Base-by-base conservation (phyloP, 1,284 basidiomycete species). In the Trichosporon sp. region DNA sequence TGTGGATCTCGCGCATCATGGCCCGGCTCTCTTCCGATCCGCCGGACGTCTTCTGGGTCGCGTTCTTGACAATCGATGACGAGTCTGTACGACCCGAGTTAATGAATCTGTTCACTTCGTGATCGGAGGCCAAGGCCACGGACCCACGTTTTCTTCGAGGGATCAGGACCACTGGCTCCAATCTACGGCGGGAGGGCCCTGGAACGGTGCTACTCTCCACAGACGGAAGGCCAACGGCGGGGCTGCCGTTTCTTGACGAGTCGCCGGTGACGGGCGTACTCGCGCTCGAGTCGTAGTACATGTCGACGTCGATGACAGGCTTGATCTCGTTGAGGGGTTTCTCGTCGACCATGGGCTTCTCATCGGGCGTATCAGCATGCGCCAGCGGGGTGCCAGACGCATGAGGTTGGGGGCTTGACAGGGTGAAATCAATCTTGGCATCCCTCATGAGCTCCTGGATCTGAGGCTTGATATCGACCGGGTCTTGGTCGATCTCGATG, bases 1-100 rank as follows among this genome's bases (percentile, higher is more conserved):
- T 27, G 25, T 18, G 18, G 31, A 69, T 64, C 13, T 44, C 42
- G 32, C 62, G 42, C 53, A 66, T 62, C 56, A 60, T 60, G 6
- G 29, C 29, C 8, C 29, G 4, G 27, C 18, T 60, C 25, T n/a
- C 27, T 29, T 64, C 32, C n/a, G 65, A 18, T 0, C 34, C 35
- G 27, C 21, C 23, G 8, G 47, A 23, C 11, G n/a, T 38, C 47
- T 64, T 60, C 12, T 35, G 23, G 18, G 25, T 38, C 7, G 18
- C 32, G 27, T 32, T 64, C 38, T 44, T 58, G 35, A 51, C 51
- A 38, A 64, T 65, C 21, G 64, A 35, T 4, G 65, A 60, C 31
- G 38, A 60, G 42, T 27, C 32, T 34, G 35, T 35, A 38, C 51
- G 47, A 31, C n/a, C 31, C 35, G 35, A 38, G 53, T 34, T 58